Base-by-base conservation (phyloP, 306 rosid genomes). In the Trifolium pratense region DNA sequence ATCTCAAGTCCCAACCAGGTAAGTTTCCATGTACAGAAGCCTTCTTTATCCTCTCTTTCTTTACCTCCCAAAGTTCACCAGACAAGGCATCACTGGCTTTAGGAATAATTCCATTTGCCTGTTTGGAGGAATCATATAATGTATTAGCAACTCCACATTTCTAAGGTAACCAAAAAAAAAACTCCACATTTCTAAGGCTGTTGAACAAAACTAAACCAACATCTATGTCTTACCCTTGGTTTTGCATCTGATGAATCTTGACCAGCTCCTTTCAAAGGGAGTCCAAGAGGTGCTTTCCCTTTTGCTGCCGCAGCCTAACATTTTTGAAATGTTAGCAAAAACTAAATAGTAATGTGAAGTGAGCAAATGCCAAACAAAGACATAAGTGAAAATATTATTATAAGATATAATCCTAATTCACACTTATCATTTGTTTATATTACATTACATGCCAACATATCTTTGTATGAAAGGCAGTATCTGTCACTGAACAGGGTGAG, bases 221-320 rank as follows among this genome's bases (percentile, higher is more conserved):
- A 62, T 42, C 74, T 61, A 66, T 53, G 61, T 5, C 49, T 66
- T 69, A 93, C 98, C 91, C 86, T 78, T 57, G 89, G 86, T 26
- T 75, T 86, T 53, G 89, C 91, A 78, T 93, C 98, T 52, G 91
- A 78, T 26, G 97, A 91, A 78, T 91, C 98, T 86, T 91, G 97
- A 72, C 97, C 96, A 66, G 97, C 96, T 73, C 97, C 98, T 86
- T 91, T 93, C 82, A 93, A 78, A 60, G 98, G 98, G 15, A 93
- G 97, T 71, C 98, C 98, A 81, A 90, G 89, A 77, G 97, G 97
- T 75, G 98, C 96, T 83, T 93, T 96, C 21, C 98, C 98, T 77
- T 93, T 93, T 9, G 97, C 98, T 49, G 98, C 98, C n/a, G 97
- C 98, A 52, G 98, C 98, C 98, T 93, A 86, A 58, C 66, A 69